phyloP scores from a whole-genome alignment of 148 eudicot genomes.

The Rhododendron mucronatum region DNA sequence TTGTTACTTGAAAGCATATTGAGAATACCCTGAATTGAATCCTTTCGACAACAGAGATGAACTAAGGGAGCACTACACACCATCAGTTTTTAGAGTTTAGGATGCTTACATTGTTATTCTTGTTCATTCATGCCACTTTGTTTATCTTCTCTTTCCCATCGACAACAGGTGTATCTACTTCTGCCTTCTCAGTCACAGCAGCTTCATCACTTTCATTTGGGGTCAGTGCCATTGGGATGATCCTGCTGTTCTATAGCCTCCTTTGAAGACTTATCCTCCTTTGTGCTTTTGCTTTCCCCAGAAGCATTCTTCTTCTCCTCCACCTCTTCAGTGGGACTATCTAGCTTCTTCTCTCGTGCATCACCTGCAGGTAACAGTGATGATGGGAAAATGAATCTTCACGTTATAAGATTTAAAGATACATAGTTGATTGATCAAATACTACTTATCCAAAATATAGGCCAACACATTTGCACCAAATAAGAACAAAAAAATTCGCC shows the following conservation, averaged over 20 bases:
- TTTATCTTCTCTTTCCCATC: slow-evolving; percentile 81
- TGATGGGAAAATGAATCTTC: not conserved
- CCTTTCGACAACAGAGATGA: too few relatives aligned
- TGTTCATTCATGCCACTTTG: slow-evolving; percentile 68
- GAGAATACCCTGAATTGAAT: too few relatives aligned
- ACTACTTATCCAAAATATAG: not conserved
- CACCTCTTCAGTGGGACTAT: slow-evolving; percentile 38
- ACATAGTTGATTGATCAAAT: not conserved
- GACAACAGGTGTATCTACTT: slow-evolving; percentile 50
- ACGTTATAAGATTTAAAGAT: not conserved
- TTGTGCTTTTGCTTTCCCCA: slow-evolving; percentile 51
- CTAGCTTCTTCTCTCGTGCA: slow-evolving; percentile 45
- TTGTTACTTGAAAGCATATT: too few relatives aligned
- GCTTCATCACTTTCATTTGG: slow-evolving; percentile 27
- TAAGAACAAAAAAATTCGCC: not conserved
- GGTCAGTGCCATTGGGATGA: slow-evolving; percentile 41
- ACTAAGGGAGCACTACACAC: too few relatives aligned
- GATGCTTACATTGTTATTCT: slow-evolving; percentile 73
- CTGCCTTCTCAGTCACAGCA: slow-evolving; percentile 21
- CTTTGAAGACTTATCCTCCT: slow-evolving; percentile 34
- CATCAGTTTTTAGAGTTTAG: too few relatives aligned
- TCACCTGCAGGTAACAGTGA: slow-evolving; percentile 23
- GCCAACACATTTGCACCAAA: not conserved
- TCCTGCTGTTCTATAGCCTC: slow-evolving; percentile 60
- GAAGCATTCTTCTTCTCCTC: slow-evolving; percentile 56